phyloP scores from a whole-genome alignment of 83 land plant genomes.

The Picea abies region DNA sequence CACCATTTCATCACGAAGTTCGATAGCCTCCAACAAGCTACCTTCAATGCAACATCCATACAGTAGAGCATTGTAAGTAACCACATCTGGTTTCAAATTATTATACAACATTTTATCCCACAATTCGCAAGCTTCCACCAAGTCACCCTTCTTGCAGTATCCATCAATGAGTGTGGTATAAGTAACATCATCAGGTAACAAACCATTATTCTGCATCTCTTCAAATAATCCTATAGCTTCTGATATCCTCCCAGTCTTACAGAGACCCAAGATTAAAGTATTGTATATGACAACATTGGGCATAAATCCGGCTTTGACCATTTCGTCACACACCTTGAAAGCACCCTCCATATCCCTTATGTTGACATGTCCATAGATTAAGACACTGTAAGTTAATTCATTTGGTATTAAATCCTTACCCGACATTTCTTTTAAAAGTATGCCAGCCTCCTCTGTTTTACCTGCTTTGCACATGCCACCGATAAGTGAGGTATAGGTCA shows the following conservation, averaged over 20 bases:
- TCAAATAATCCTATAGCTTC: slow-evolving; percentile 27
- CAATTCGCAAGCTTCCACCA: slow-evolving; percentile 42
- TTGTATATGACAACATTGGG: slow-evolving; percentile 49
- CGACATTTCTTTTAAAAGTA: slow-evolving; percentile 38
- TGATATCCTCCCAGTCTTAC: slow-evolving; percentile 39
- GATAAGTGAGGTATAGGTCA: slow-evolving; percentile 49
- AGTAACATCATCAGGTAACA: slow-evolving; percentile 47
- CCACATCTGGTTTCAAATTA: slow-evolving; percentile 35
- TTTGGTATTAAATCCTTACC: slow-evolving; percentile 31
- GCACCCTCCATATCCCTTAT: slow-evolving; percentile 65
- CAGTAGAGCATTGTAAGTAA: slow-evolving; percentile 56
- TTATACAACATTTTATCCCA: slow-evolving; percentile 46
- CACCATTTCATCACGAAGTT: slow-evolving; percentile 45
- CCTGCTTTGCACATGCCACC: slow-evolving; percentile 49
- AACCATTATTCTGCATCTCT: slow-evolving; percentile 30
- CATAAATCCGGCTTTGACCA: slow-evolving; percentile 43
- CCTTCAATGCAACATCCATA: slow-evolving; percentile 50
- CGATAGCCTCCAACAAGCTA: slow-evolving; percentile 49
- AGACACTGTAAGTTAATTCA: slow-evolving; percentile 38
- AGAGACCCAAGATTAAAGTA: slow-evolving; percentile 58
- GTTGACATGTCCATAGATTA: slow-evolving; percentile 54
- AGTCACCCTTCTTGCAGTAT: slow-evolving; percentile 39
- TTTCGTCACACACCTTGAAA: slow-evolving; percentile 38
- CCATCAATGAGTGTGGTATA: slow-evolving; percentile 56
- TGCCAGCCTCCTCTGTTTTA: slow-evolving; percentile 45